A percentile compares a stretch with the other conserved stretches of the same genome.
Evolutionary conservation across 768 basidiomycete genomes (phyloP).

Genomic region (Lentinula detonsa): DNA sequence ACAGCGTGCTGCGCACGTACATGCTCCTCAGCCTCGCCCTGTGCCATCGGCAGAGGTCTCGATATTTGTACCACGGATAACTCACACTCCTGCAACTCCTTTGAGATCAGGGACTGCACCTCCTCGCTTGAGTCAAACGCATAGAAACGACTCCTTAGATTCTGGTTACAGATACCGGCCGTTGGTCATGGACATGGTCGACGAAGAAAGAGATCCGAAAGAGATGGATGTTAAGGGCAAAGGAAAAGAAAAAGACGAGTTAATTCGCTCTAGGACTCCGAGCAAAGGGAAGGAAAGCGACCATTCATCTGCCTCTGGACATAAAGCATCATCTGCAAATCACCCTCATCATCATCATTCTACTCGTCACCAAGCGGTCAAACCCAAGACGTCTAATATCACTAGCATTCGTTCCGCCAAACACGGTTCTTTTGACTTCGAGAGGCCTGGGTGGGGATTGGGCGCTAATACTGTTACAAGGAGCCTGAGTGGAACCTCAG

Average conservation of each 20-base stretch:
- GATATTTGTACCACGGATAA: slow-evolving; percentile 20
- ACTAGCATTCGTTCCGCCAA: slow-evolving; percentile 37
- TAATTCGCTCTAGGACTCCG: not conserved
- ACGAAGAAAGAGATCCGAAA: slow-evolving; percentile 23
- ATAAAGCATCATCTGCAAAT: not conserved
- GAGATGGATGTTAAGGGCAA: slow-evolving; percentile 7
- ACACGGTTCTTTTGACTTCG: slow-evolving; percentile 75
- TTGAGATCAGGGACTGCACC: slow-evolving; percentile 21
- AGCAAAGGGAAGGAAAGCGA: slow-evolving; percentile 14
- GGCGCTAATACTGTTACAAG: slow-evolving; percentile 17
- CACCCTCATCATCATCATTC: not conserved
- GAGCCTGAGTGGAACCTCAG: slow-evolving; percentile 8
- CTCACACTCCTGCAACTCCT: slow-evolving; percentile 30
- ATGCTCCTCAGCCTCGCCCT: slow-evolving; percentile 6
- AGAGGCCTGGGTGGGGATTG: slow-evolving; percentile 51
- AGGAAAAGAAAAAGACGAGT: slow-evolving; percentile 8
- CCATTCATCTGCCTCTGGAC: not conserved
- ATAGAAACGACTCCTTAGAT: slow-evolving; percentile 27
- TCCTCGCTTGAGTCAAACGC: slow-evolving; percentile 9
- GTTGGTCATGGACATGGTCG: slow-evolving; percentile 25
- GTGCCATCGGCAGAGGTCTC: not conserved
- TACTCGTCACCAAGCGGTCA: not conserved
- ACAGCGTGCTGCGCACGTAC: slow-evolving; percentile 1
- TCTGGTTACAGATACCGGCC: slow-evolving; percentile 29
- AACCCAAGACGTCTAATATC: slow-evolving; percentile 17